These are phyloP conservation scores for Euphrasia arctica DNA, from an alignment of 305 asterid species.

Conservation along the genomic window DNA sequence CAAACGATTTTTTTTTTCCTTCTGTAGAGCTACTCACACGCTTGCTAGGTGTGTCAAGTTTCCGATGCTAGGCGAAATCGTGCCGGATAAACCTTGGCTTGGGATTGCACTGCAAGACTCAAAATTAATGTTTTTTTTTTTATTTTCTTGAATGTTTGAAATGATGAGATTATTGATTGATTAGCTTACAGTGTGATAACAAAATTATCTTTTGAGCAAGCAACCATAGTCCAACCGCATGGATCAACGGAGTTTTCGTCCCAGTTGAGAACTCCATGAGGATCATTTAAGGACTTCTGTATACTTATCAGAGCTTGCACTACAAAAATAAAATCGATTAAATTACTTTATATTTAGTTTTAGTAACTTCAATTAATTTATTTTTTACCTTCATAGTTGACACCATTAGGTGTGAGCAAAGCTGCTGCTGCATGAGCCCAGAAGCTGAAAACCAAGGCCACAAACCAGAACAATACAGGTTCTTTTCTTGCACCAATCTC, in stretches of 20 bases:
- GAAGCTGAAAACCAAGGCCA: slow-evolving; percentile 38
- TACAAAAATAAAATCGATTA: slow-evolving; percentile 24
- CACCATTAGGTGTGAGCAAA: slow-evolving; percentile 79
- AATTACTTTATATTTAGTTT: neutral
- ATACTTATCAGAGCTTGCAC: slow-evolving; percentile 89
- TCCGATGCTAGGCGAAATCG: slow-evolving; percentile 62
- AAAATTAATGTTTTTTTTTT: slow-evolving; percentile 1
- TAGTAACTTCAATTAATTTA: neutral
- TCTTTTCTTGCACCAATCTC: neutral
- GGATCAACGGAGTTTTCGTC: slow-evolving; percentile 88
- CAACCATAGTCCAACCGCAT: slow-evolving; percentile 81
- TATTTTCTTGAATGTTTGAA: neutral
- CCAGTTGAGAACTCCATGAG: slow-evolving; percentile 70
- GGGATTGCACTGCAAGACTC: slow-evolving; percentile 65
- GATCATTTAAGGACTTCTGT: slow-evolving; percentile 58
- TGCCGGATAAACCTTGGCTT: slow-evolving; percentile 78
- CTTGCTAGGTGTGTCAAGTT: slow-evolving; percentile 75
- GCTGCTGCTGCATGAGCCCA: slow-evolving; percentile 49
- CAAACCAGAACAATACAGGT: slow-evolving; percentile 28
- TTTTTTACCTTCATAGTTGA: slow-evolving; percentile 78
- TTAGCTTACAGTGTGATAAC: slow-evolving; percentile 66
- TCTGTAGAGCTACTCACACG: slow-evolving; percentile 46
- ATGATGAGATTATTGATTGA: neutral
- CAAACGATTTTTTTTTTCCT: neutral
- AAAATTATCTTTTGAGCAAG: slow-evolving; percentile 54